Evolutionary conservation across 176 grass and related monocot genomes (phyloP).

Genomic region (Saccharum officinarum): DNA sequence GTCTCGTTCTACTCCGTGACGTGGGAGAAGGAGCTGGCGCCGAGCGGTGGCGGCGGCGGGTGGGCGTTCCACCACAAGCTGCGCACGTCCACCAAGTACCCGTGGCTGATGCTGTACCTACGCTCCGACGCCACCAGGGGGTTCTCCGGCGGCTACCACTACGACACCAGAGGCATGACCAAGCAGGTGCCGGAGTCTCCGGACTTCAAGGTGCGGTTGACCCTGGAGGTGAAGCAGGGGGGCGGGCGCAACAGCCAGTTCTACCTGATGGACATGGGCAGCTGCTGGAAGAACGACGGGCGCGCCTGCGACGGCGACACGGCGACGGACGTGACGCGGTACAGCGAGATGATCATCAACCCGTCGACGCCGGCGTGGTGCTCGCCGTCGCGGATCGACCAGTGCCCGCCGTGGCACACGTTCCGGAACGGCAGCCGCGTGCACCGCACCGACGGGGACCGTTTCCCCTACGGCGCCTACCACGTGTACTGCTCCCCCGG

Average conservation of each 20-base stretch:
- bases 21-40: slow-evolving; percentile 74
- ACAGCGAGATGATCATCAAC: slow-evolving; percentile 99
- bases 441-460: slow-evolving; percentile 49
- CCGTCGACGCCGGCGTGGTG: slow-evolving; percentile 69
- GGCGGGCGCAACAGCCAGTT: slow-evolving; percentile 48
- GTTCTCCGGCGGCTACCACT: slow-evolving; percentile 93
- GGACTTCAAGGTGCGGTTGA: slow-evolving; percentile 76
- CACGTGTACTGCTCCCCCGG: slow-evolving; percentile 92
- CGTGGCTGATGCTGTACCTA: slow-evolving; percentile 95
- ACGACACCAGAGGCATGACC: slow-evolving; percentile 93
- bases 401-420: slow-evolving; percentile 92
- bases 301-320: slow-evolving; percentile 68
- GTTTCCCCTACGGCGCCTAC: slow-evolving; percentile 79
- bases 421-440: slow-evolving; percentile 79
- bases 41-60: slow-evolving; percentile 18
- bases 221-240: slow-evolving; percentile 67
- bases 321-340: slow-evolving; percentile 74
- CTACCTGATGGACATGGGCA: too few relatives aligned
- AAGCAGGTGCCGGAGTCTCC: slow-evolving; percentile 83
- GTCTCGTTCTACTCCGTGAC: slow-evolving; percentile 68
- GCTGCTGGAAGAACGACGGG: slow-evolving; percentile 23
- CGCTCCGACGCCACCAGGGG: slow-evolving; percentile 85
- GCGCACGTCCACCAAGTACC: slow-evolving; percentile 66
- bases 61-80: slow-evolving; percentile 90
- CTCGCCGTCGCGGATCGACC: slow-evolving; percentile 29